Evolutionary conservation across 1,139 yeast species (phyloP).

Genomic region (Nakaseomyces nivariensis): DNA sequence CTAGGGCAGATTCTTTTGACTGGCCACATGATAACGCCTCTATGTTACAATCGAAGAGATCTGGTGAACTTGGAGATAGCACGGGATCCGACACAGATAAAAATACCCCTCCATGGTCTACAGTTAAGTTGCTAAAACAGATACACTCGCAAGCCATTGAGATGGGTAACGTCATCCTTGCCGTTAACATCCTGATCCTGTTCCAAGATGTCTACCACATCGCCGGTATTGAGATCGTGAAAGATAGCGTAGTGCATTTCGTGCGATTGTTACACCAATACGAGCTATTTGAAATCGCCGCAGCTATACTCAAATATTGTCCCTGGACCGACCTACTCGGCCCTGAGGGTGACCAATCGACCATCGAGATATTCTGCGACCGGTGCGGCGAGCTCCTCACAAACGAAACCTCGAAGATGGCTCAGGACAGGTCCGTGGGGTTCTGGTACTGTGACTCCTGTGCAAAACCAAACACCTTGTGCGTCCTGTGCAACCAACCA

Average conservation of each 20-base stretch:
- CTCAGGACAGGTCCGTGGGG: slow-evolving; percentile 35
- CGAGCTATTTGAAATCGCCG: slow-evolving; percentile 28
- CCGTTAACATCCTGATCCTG: slow-evolving; percentile 19
- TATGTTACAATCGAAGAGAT: not conserved
- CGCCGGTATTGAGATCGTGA: slow-evolving; percentile 15
- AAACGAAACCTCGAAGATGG: slow-evolving; percentile 48
- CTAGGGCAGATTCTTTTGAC: not conserved
- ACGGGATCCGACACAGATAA: not conserved
- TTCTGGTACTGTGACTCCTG: slow-evolving; percentile 84
- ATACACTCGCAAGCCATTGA: slow-evolving; percentile 25
- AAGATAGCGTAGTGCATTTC: slow-evolving; percentile 25
- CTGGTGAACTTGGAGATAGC: not conserved
- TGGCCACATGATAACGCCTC: slow-evolving; percentile 1
- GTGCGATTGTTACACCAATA: slow-evolving; percentile 25
- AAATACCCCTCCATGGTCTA: slow-evolving; percentile 24
- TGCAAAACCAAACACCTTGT: slow-evolving; percentile 47
- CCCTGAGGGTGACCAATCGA: slow-evolving; percentile 30
- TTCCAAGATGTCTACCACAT: slow-evolving; percentile 25
- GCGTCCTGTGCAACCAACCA: slow-evolving; percentile 76
- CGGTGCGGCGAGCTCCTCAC: slow-evolving; percentile 53
- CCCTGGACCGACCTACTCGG: slow-evolving; percentile 28
- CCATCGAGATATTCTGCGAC: slow-evolving; percentile 57
- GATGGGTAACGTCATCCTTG: slow-evolving; percentile 25
- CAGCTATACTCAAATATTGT: slow-evolving; percentile 26
- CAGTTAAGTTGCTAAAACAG: slow-evolving; percentile 21